Conservation (phyloP, 371 early-diverging fungal species). For the Apophysomyces trapeziformis region DNA sequence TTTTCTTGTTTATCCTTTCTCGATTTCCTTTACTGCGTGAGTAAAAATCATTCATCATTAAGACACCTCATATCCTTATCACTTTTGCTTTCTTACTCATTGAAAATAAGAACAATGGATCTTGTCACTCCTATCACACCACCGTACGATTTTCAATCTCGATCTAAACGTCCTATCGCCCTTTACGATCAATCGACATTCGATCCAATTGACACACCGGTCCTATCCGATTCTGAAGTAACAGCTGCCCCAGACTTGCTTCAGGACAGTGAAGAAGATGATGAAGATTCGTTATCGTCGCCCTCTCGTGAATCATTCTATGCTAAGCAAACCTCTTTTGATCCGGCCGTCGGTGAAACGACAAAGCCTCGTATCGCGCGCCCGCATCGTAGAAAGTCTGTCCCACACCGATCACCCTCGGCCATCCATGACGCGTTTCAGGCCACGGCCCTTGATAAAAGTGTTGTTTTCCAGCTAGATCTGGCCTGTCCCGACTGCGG, state of each 20-base stretch:
- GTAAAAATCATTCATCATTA: neutral
- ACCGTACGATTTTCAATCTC: constrained; percentile 19
- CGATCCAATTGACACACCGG: neutral
- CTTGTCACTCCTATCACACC: constrained; percentile 15
- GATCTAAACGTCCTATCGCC: constrained; percentile 5
- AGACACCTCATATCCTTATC: neutral
- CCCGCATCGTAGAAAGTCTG: constrained; percentile 29
- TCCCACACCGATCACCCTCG: constrained; percentile 45
- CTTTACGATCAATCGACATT: constrained; percentile 1
- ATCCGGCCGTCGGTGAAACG: constrained; percentile 6
- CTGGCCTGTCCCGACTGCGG: constrained; percentile 12
- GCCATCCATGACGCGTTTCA: constrained; percentile 35
- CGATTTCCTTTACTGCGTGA: neutral
- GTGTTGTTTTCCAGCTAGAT: constrained; percentile 47
- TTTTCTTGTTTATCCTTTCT: neutral
- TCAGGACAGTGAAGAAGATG: constrained; percentile 47
- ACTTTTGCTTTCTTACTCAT: constrained; percentile 10
- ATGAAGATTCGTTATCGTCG: constrained; percentile 26
- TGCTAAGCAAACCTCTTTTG: neutral
- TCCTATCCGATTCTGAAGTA: constrained; percentile 13
- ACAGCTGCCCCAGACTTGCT: constrained; percentile 39
- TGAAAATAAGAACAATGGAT: constrained; percentile 17
- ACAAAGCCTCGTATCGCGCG: neutral
- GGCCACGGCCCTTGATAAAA: constrained; percentile 33
- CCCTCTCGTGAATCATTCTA: constrained; percentile 14